These are phyloP conservation scores for Parietaria judaica DNA, from an alignment of 306 rosid genomes.

Conservation along the genomic window DNA sequence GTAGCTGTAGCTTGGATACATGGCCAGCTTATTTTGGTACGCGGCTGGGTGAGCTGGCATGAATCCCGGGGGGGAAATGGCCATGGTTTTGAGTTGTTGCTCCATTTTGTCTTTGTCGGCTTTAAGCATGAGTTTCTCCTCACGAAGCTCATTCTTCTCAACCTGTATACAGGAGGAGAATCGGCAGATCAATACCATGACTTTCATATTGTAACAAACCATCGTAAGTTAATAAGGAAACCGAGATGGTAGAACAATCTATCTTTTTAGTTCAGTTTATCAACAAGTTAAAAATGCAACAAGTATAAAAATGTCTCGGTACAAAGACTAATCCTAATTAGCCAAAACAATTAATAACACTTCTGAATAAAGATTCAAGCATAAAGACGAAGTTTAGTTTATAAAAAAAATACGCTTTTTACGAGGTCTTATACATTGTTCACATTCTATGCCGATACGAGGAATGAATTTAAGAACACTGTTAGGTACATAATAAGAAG, in stretches of 20 bases:
- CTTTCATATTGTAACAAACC: no score
- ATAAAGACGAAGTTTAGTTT: no score
- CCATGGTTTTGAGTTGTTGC: slow-evolving; percentile 55
- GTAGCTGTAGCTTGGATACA: slow-evolving; percentile 68
- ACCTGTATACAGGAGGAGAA: slow-evolving; percentile 34
- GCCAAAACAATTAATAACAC: no score
- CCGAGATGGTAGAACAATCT: no score
- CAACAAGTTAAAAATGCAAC: neutral
- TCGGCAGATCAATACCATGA: neutral
- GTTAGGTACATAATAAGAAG: neutral
- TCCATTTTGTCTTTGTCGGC: slow-evolving; percentile 71
- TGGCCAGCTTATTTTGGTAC: slow-evolving; percentile 73
- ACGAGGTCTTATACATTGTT: no score
- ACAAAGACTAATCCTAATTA: no score
- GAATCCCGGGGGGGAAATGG: slow-evolving; percentile 51
- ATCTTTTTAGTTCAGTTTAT: neutral
- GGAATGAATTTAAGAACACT: neutral
- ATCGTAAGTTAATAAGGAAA: no score
- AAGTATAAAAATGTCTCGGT: no score
- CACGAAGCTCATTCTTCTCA: slow-evolving; percentile 85
- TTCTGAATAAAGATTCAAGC: no score
- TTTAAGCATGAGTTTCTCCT: slow-evolving; percentile 65
- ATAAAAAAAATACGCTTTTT: no score
- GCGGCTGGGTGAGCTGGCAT: slow-evolving; percentile 64
- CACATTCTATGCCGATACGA: no score